These are phyloP conservation scores for Candida sithepensis DNA, from an alignment of 805 yeast species.

Conservation along the genomic window DNA sequence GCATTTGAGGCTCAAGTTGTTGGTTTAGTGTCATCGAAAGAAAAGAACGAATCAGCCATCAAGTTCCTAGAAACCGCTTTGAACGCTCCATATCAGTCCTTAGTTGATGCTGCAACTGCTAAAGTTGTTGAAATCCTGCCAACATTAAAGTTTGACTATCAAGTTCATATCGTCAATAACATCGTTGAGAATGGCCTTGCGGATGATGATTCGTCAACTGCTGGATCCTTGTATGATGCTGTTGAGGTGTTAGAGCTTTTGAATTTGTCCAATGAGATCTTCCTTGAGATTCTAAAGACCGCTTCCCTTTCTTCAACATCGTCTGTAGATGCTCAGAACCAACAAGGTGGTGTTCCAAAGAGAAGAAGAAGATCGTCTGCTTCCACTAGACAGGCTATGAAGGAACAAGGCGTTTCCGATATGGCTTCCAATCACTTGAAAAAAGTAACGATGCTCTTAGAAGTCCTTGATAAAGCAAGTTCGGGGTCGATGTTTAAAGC, in stretches of 20 bases:
- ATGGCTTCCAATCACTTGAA: slow-evolving; percentile 77
- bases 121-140: slow-evolving; percentile 56
- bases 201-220: slow-evolving; percentile 29
- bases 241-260: slow-evolving; percentile 51
- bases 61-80: slow-evolving; percentile 58
- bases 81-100: slow-evolving; percentile 38
- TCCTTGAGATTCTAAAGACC: slow-evolving; percentile 55
- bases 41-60: slow-evolving; percentile 52
- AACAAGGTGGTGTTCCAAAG: slow-evolving; percentile 48
- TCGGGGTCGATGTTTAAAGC: slow-evolving; percentile 20
- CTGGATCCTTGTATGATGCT: slow-evolving; percentile 46
- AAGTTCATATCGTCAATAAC: slow-evolving; percentile 53
- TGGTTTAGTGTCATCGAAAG: slow-evolving; percentile 58
- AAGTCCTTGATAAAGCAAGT: slow-evolving; percentile 60
- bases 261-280: slow-evolving; percentile 50
- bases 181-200: slow-evolving; percentile 48
- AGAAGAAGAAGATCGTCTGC: slow-evolving; percentile 83
- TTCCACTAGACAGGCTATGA: slow-evolving; percentile 70
- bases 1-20: slow-evolving; percentile 57
- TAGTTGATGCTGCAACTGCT: slow-evolving; percentile 46
- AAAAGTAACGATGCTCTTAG: slow-evolving; percentile 74
- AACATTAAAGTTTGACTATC: slow-evolving; percentile 52
- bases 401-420: slow-evolving; percentile 63
- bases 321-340: slow-evolving; percentile 26
- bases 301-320: slow-evolving; percentile 31